Base-by-base conservation (phyloP, 805 yeast species). In the Kodamaea leandrae region DNA sequence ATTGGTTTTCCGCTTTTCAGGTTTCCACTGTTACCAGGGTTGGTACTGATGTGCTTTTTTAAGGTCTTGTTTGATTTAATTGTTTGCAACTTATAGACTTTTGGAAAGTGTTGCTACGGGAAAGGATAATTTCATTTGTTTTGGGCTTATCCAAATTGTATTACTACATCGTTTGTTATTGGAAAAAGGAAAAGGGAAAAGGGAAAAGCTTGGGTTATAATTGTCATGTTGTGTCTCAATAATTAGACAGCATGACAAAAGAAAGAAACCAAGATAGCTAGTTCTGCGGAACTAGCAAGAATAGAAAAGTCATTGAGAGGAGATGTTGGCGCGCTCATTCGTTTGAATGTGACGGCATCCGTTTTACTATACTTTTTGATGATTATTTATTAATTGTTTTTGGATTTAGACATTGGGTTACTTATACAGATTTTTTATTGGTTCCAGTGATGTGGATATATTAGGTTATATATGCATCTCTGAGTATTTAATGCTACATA, bases 391-490 rank as follows among this genome's bases (percentile, higher is more conserved):
- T 49, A 41, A 30, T 51, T 47, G 50, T 49, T 54, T 38, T 46
- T 45, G 65, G 69, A 61, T 64, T 65, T 65, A 66, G 72, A 66
- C 72, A 64, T 66, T 64, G 67, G 65, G 67, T 55, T 50, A 32
- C 39, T 51, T 52, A 55, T 53, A 55, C 57, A 58, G 54, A 49
- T 51, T 53, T 55, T 39, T 30, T 21, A 9, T 30, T n/a, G 6
- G 25, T 25, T 18, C 8, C 25, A 32, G 32, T 6, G 27, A 19
- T 14, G 34, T 28, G 41, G 29, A 38, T 38, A 32, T 38, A 38
- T 38, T 38, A 6, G 36, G 17, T 38, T 38, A 38, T 38, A 38
- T 32, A 25, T 24, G 32, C 36, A 16, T 19, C 12, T 3, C 26
- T 34, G 37, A 21, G n/a, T 21, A 14, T 18, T 21, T 23, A 21